These are phyloP conservation scores for Amanita subjunquillea DNA, from an alignment of 768 basidiomycete species.

Conservation along the genomic window DNA sequence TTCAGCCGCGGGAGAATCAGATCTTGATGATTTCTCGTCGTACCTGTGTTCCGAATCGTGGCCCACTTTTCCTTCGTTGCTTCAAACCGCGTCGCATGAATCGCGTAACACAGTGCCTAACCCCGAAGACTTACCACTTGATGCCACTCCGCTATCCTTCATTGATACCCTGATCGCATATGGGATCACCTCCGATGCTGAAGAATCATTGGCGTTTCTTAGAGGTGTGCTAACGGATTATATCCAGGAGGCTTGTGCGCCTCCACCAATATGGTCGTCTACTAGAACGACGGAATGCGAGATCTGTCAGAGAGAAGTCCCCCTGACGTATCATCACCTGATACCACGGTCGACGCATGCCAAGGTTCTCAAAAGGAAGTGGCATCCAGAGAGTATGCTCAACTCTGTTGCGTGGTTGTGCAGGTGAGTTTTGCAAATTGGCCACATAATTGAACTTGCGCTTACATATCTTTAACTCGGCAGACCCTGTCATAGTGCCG, in stretches of 20 bases:
- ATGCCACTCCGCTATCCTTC: slow-evolving; percentile 30
- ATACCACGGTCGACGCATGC: slow-evolving; percentile 44
- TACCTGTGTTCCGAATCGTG: slow-evolving; percentile 45
- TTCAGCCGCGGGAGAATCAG: slow-evolving; percentile 15
- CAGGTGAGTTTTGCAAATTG: slow-evolving; percentile 19
- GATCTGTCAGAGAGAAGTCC: slow-evolving; percentile 47
- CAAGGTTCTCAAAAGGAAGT: slow-evolving; percentile 46
- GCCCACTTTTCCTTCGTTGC: slow-evolving; percentile 25
- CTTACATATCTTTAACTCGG: neutral
- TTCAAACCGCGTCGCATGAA: slow-evolving; percentile 30
- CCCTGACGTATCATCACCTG: slow-evolving; percentile 52
- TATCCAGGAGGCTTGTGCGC: slow-evolving; percentile 32
- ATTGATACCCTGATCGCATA: slow-evolving; percentile 43
- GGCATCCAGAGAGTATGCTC: slow-evolving; percentile 42
- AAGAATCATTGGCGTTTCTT: slow-evolving; percentile 30
- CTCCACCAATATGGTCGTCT: slow-evolving; percentile 40
- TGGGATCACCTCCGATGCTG: slow-evolving; percentile 28
- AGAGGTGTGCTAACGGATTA: slow-evolving; percentile 30
- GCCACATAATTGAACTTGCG: neutral
- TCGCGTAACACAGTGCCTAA: slow-evolving; percentile 20
- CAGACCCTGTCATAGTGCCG: slow-evolving; percentile 42
- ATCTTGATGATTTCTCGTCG: slow-evolving; percentile 41
- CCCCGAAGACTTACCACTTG: slow-evolving; percentile 25
- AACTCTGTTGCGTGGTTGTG: slow-evolving; percentile 56
- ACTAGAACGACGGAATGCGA: slow-evolving; percentile 47